Conservation (phyloP, 345 rosid genomes). For the Rubroshorea leprosula region DNA sequence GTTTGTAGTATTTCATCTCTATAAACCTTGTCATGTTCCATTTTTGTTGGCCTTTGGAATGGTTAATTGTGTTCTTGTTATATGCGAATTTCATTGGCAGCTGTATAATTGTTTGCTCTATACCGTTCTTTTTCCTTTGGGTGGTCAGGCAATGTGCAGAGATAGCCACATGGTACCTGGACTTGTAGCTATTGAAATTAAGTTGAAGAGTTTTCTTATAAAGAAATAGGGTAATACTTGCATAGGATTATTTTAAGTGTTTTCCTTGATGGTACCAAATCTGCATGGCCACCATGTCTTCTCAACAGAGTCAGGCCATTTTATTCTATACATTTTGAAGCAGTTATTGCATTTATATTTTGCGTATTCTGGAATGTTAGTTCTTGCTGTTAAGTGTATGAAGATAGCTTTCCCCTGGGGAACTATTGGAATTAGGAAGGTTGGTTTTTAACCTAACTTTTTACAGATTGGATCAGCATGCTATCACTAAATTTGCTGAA, state of each 20-base stretch:
- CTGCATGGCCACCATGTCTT: too few species aligned
- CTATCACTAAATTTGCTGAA: conserved; percentile 90
- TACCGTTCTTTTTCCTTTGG: conserved; percentile 6
- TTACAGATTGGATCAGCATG: conserved; percentile 93
- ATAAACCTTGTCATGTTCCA: not conserved
- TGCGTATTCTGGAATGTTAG: too few species aligned
- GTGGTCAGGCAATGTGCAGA: conserved; percentile 88
- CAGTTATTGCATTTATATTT: not conserved
- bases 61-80: not conserved
- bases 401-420: too few species aligned
- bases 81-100: not conserved
- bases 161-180: conserved; percentile 91
- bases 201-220: conserved; percentile 84
- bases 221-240: conserved; percentile 76
- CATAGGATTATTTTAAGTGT: not conserved
- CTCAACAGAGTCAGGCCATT: too few species aligned
- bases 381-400: too few species aligned
- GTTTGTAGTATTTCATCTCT: too few species aligned
- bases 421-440: too few species aligned
- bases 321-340: not conserved
- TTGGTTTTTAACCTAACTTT: conserved; percentile 1
- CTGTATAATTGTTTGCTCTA: not conserved
- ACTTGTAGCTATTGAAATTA: conserved; percentile 94
- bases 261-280: not conserved
- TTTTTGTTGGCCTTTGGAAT: not conserved